Evolutionary conservation across 1,139 yeast genomes (phyloP).

Genomic region (Sugiyamaella japonica): DNA sequence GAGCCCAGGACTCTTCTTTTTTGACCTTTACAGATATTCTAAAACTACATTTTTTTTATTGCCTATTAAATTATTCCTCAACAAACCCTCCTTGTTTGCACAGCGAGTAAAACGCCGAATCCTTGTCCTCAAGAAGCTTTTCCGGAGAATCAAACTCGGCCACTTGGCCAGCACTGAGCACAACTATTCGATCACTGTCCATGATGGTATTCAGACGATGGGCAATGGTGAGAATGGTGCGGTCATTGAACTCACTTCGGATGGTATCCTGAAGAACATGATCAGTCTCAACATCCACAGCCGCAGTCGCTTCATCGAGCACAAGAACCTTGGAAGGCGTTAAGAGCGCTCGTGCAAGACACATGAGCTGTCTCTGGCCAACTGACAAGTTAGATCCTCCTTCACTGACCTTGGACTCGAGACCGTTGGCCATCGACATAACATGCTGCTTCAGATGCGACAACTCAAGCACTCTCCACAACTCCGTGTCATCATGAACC

Average conservation of each 20-base stretch:
- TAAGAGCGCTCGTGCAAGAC: slow-evolving; percentile 83
- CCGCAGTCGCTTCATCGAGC: slow-evolving; percentile 96
- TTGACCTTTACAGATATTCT: not conserved
- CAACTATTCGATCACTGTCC: slow-evolving; percentile 87
- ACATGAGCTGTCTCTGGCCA: slow-evolving; percentile 90
- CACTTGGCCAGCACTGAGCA: slow-evolving; percentile 79
- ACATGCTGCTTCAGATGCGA: slow-evolving; percentile 83
- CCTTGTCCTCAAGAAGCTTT: slow-evolving; percentile 61
- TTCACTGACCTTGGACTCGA: slow-evolving; percentile 67
- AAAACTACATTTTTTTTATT: slow-evolving; percentile 1
- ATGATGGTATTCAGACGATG: slow-evolving; percentile 91
- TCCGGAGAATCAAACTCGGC: slow-evolving; percentile 85
- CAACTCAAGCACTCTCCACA: slow-evolving; percentile 83
- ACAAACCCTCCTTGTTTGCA: slow-evolving; percentile 60
- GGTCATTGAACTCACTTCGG: slow-evolving; percentile 76
- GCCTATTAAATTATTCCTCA: slow-evolving; percentile 23
- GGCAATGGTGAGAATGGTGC: slow-evolving; percentile 92
- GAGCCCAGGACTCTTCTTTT: too few relatives aligned
- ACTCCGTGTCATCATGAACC: slow-evolving; percentile 65
- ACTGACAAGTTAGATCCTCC: slow-evolving; percentile 88
- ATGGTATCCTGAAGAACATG: slow-evolving; percentile 83
- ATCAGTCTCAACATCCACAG: slow-evolving; percentile 96
- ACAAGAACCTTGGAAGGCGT: slow-evolving; percentile 77
- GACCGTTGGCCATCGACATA: slow-evolving; percentile 58
- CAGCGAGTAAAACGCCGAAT: slow-evolving; percentile 74